These are phyloP conservation scores for Elasticomyces elasticus DNA, from an alignment of 495 filamentous ascomycete species.

Conservation along the genomic window DNA sequence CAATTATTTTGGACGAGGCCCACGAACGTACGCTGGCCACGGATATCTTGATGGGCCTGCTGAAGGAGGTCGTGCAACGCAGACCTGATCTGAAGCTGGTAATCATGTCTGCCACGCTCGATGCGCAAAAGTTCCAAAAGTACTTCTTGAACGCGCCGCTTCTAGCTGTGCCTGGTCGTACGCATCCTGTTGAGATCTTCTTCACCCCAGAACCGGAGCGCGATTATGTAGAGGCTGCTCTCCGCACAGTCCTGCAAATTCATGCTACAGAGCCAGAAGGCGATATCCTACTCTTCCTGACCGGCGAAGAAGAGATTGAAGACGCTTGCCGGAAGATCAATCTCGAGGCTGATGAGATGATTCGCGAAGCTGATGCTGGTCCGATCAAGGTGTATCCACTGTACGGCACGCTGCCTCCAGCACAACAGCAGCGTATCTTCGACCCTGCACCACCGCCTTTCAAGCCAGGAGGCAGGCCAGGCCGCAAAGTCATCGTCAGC, in stretches of 20 bases:
- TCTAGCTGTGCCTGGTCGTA: constrained; percentile 88
- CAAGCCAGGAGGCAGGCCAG: constrained; percentile 67
- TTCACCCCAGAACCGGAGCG: constrained; percentile 94
- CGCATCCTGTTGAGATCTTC: constrained; percentile 95
- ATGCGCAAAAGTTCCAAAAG: constrained; percentile 95
- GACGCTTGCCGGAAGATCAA: constrained; percentile 86
- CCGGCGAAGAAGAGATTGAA: constrained; percentile 98
- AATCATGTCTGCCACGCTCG: constrained; percentile 89
- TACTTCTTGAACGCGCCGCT: constrained; percentile 87
- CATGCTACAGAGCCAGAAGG: constrained; percentile 87
- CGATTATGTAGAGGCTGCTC: constrained; percentile 91
- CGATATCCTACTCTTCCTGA: constrained; percentile 92
- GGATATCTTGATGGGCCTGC: constrained; percentile 83
- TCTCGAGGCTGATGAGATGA: constrained; percentile 83
- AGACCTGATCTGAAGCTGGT: constrained; percentile 86
- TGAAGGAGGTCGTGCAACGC: constrained; percentile 87
- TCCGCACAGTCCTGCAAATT: constrained; percentile 92
- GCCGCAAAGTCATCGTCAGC: constrained; percentile 88
- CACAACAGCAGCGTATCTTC: constrained; percentile 91
- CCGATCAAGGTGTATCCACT: constrained; percentile 85
- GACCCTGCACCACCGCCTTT: constrained; percentile 68
- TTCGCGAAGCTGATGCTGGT: constrained; percentile 79
- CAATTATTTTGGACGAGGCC: constrained; percentile 96
- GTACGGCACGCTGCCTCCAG: constrained; percentile 85
- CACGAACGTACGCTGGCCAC: constrained; percentile 96